Evolutionary conservation across 495 filamentous ascomycete species (phyloP).

Genomic region (Aspergillus incahuasiensis): DNA sequence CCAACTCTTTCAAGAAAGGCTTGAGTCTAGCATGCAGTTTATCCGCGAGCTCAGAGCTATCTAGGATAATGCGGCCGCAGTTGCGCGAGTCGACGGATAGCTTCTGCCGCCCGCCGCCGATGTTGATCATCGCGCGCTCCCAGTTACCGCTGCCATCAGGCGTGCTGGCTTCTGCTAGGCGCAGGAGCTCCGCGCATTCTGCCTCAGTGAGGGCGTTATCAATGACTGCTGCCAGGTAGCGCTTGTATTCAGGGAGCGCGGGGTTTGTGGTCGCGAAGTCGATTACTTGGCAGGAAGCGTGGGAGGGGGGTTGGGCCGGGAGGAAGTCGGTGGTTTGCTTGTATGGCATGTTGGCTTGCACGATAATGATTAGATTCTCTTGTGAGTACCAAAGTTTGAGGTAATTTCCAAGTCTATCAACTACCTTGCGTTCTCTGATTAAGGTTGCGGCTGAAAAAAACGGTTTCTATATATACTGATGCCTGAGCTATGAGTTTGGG

Average conservation of each 20-base stretch:
- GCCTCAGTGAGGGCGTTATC: conserved; percentile 57
- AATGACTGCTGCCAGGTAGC: conserved; percentile 55
- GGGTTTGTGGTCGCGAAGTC: conserved; percentile 47
- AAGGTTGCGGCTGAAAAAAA: neutral
- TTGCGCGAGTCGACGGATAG: conserved; percentile 55
- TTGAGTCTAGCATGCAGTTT: conserved; percentile 57
- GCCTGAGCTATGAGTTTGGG: neutral
- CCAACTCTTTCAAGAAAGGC: conserved; percentile 41
- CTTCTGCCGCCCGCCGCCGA: conserved; percentile 57
- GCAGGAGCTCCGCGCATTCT: conserved; percentile 57
- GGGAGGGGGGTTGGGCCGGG: conserved; percentile 18
- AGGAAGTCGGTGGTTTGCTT: conserved; percentile 10
- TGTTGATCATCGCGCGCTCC: conserved; percentile 53
- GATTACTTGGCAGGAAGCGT: conserved; percentile 33
- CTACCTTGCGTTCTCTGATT: no score
- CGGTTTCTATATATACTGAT: neutral
- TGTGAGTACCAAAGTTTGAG: neutral
- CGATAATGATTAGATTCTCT: neutral
- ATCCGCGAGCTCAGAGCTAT: conserved; percentile 55
- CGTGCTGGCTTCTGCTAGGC: conserved; percentile 47
- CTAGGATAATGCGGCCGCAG: conserved; percentile 72
- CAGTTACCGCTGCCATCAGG: conserved; percentile 20
- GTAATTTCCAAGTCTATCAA: no score
- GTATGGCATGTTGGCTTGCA: neutral
- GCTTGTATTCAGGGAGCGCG: conserved; percentile 50